These are phyloP conservation scores for Mycena rosella DNA, from an alignment of 768 basidiomycete species.

Conservation along the genomic window DNA sequence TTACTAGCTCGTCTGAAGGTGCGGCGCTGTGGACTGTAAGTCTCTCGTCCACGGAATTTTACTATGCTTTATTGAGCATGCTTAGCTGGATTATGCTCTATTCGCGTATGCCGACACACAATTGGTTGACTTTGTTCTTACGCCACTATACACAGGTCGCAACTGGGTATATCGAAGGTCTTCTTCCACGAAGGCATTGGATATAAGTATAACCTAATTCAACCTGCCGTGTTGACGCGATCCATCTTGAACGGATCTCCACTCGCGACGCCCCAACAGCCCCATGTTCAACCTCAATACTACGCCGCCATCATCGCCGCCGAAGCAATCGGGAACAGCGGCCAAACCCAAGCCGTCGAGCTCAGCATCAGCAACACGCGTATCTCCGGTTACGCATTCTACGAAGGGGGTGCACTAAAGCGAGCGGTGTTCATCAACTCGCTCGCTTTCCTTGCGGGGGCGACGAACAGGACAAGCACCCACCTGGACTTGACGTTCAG, in stretches of 20 bases:
- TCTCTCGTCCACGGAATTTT: neutral
- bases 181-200: constrained; percentile 79
- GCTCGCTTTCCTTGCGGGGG: constrained; percentile 58
- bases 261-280: constrained; percentile 61
- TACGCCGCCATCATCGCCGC: constrained; percentile 73
- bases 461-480: constrained; percentile 51
- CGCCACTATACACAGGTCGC: constrained; percentile 48
- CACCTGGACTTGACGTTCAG: constrained; percentile 59
- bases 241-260: constrained; percentile 69
- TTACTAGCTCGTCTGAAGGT: constrained; percentile 36
- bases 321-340: constrained; percentile 66
- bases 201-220: constrained; percentile 79
- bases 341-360: constrained; percentile 58
- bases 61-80: neutral
- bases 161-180: constrained; percentile 64
- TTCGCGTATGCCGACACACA: constrained; percentile 54
- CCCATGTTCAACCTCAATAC: constrained; percentile 76
- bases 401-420: constrained; percentile 56
- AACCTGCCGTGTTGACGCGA: constrained; percentile 68
- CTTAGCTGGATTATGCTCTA: constrained; percentile 68
- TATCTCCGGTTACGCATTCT: constrained; percentile 74
- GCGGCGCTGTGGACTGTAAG: constrained; percentile 70
- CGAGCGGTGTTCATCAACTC: constrained; percentile 73
- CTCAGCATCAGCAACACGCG: constrained; percentile 59
- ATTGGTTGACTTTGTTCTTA: neutral